These are phyloP conservation scores for Linnemannia zychae DNA, from an alignment of 192 early-diverging fungal species.

Conservation along the genomic window DNA sequence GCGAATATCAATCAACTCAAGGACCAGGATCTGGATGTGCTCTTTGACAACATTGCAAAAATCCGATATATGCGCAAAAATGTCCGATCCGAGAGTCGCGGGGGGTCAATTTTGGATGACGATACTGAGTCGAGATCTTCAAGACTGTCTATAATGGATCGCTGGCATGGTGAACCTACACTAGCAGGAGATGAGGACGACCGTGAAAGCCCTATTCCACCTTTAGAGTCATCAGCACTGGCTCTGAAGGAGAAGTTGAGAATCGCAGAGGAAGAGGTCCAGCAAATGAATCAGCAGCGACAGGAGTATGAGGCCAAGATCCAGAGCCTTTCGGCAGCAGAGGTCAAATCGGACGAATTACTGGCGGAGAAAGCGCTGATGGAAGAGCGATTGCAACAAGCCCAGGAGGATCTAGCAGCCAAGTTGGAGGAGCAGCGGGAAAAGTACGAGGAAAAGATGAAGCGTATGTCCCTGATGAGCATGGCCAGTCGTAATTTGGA, in stretches of 20 bases:
- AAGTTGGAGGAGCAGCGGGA: slow-evolving; percentile 47
- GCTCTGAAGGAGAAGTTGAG: slow-evolving; percentile 61
- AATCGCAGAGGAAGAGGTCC: slow-evolving; percentile 65
- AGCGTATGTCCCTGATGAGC: slow-evolving; percentile 41
- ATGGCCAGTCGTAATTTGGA: slow-evolving; percentile 16
- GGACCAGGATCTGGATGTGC: slow-evolving; percentile 45
- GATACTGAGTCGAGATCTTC: slow-evolving; percentile 57
- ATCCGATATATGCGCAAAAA: slow-evolving; percentile 61
- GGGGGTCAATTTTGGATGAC: slow-evolving; percentile 49
- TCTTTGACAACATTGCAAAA: slow-evolving; percentile 69
- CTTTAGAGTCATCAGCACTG: slow-evolving; percentile 35
- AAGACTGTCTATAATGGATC: slow-evolving; percentile 27
- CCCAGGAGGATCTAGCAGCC: slow-evolving; percentile 32
- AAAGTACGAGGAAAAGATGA: slow-evolving; percentile 55
- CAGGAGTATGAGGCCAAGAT: slow-evolving; percentile 69
- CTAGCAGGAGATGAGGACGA: slow-evolving; percentile 17
- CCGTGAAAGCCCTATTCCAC: slow-evolving; percentile 24
- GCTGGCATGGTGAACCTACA: slow-evolving; percentile 26
- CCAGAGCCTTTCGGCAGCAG: slow-evolving; percentile 51
- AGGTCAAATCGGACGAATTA: slow-evolving; percentile 54
- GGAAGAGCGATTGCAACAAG: slow-evolving; percentile 42
- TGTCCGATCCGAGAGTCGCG: slow-evolving; percentile 63
- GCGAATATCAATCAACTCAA: slow-evolving; percentile 50
- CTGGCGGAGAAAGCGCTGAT: slow-evolving; percentile 33
- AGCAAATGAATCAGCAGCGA: slow-evolving; percentile 64